Percentiles rank a stretch among this genome's conserved stretches.
These are phyloP conservation scores for Saposhnikovia divaricata DNA, from an alignment of 129 eudicot genomes.

Conservation along the genomic window DNA sequence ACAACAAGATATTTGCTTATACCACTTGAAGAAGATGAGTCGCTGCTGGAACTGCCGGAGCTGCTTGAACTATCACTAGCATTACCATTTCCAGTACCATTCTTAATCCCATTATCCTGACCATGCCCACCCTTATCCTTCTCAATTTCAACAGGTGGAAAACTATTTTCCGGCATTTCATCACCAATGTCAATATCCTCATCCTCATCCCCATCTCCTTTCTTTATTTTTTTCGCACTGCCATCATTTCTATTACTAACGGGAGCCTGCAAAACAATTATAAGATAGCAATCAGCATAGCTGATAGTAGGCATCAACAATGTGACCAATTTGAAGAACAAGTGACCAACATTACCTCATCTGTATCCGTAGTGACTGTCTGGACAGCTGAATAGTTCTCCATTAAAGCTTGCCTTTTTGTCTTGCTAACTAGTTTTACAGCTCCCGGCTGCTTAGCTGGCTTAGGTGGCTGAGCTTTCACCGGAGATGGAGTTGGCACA, in stretches of 20 bases:
- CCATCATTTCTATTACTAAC: conserved; percentile 42
- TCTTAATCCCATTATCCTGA: conserved; percentile 26
- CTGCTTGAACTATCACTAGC: conserved; percentile 77
- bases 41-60: conserved; percentile 84
- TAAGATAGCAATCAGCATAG: neutral
- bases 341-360: conserved; percentile 32
- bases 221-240: conserved; percentile 34
- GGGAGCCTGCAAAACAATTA: conserved; percentile 27
- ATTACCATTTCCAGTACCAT: conserved; percentile 26
- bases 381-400: conserved; percentile 22
- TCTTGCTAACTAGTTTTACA: conserved; percentile 54
- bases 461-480: conserved; percentile 35
- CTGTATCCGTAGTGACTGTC: conserved; percentile 35
- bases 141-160: conserved; percentile 90
- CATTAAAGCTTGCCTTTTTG: conserved; percentile 63
- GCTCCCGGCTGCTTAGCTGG: conserved; percentile 16
- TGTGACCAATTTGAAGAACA: neutral
- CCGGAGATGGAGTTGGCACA: conserved; percentile 50
- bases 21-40: conserved; percentile 95
- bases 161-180: conserved; percentile 73
- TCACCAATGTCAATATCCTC: conserved; percentile 92
- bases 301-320: neutral
- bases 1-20: conserved; percentile 32
- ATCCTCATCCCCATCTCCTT: conserved; percentile 74
- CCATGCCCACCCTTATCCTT: conserved; percentile 51